phyloP scores from a whole-genome alignment of 2,329 filamentous ascomycete genomes.

The Scedosporium aurantiacum region DNA sequence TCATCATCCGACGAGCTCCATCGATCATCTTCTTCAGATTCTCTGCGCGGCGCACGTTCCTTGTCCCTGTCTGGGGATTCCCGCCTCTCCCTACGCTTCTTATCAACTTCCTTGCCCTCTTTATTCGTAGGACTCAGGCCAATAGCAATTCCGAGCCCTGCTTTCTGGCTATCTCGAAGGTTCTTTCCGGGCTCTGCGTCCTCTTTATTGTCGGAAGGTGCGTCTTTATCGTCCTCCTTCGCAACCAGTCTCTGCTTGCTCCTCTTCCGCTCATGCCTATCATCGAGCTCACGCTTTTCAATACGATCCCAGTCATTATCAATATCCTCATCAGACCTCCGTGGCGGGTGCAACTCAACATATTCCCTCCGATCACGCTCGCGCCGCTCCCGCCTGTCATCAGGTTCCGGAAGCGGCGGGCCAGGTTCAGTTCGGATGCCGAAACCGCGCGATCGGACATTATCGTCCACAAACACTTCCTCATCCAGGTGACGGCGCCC shows the following conservation, averaged over 20 bases:
- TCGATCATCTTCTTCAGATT: conserved; percentile 20
- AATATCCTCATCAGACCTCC: conserved; percentile 7
- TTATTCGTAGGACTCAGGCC: conserved; percentile 26
- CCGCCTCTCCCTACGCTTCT: not conserved
- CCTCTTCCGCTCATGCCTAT: conserved; percentile 15
- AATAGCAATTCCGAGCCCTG: conserved; percentile 37
- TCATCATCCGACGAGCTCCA: conserved; percentile 13
- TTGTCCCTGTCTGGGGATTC: conserved; percentile 3
- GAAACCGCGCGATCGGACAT: conserved; percentile 36
- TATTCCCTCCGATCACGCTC: conserved; percentile 1
- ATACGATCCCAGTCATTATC: conserved; percentile 9
- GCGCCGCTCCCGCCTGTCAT: conserved; percentile 29
- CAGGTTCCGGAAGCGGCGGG: conserved; percentile 19
- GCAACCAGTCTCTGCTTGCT: conserved; percentile 12
- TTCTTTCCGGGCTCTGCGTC: not conserved
- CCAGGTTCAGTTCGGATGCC: conserved; percentile 33
- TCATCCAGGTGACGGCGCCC: conserved; percentile 18
- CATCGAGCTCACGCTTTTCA: conserved; percentile 8
- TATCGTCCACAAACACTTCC: conserved; percentile 19
- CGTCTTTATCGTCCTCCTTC: conserved; percentile 26
- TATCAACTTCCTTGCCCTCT: conserved; percentile 17
- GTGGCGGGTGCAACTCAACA: not conserved
- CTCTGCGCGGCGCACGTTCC: conserved; percentile 15
- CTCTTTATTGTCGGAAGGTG: conserved; percentile 22
- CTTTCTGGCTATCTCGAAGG: conserved; percentile 30